These are phyloP conservation scores for Leccinum sublutescens DNA, from an alignment of 768 basidiomycete genomes.

Conservation along the genomic window DNA sequence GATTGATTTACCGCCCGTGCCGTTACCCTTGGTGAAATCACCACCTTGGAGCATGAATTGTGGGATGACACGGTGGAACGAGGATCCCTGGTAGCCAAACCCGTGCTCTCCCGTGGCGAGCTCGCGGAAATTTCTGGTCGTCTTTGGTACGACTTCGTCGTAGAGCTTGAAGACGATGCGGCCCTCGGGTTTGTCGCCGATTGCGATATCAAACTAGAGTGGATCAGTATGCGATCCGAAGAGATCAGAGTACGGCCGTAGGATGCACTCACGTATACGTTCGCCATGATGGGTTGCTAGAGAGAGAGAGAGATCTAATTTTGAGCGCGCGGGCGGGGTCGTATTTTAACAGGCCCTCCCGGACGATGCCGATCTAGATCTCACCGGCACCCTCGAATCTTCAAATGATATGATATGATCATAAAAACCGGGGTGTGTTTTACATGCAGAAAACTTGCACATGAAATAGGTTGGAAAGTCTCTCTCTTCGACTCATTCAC, in stretches of 20 bases:
- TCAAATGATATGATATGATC: background rate
- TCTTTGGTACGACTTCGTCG: constrained; percentile 74
- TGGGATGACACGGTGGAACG: constrained; percentile 84
- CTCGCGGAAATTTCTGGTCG: constrained; percentile 84
- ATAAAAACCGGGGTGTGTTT: constrained; percentile 4
- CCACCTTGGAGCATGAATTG: constrained; percentile 90
- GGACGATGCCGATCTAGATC: constrained; percentile 15
- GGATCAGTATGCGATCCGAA: constrained; percentile 2
- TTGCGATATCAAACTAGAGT: constrained; percentile 63
- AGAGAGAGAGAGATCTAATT: background rate
- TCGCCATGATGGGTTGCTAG: constrained; percentile 18
- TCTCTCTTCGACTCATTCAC: too few relatives aligned
- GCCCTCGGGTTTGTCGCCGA: constrained; percentile 41
- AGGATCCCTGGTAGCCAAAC: constrained; percentile 64
- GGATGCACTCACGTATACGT: constrained; percentile 17
- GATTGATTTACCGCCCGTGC: constrained; percentile 81
- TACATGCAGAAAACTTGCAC: background rate
- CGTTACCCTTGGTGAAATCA: constrained; percentile 70
- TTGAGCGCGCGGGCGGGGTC: background rate
- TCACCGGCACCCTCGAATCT: constrained; percentile 5
- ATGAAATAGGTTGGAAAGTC: background rate
- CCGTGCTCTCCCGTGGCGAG: constrained; percentile 75
- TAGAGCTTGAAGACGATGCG: constrained; percentile 84
- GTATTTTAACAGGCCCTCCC: constrained; percentile 8
- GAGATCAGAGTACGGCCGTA: background rate